These are phyloP conservation scores for Sarcocystis neurona DNA, from an alignment of 169 alveolate genomes.

Conservation along the genomic window DNA sequence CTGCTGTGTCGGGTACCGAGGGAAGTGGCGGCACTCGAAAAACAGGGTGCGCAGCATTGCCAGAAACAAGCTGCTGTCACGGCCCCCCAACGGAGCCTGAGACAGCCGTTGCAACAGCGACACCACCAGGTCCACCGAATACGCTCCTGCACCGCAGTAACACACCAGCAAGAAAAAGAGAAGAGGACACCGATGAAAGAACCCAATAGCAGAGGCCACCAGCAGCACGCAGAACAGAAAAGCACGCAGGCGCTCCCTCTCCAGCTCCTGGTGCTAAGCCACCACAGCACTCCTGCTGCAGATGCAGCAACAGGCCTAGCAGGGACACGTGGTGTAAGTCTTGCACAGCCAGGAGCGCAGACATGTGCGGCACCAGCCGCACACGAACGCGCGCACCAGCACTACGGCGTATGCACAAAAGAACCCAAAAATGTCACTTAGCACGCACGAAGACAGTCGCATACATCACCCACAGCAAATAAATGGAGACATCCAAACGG, in stretches of 20 bases:
- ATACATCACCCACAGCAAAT: too few species aligned
- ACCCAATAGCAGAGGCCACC: not conserved
- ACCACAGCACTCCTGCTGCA: not conserved
- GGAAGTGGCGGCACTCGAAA: constrained; percentile 73
- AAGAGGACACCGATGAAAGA: not conserved
- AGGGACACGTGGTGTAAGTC: not conserved
- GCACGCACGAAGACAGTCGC: too few species aligned
- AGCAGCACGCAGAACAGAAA: not conserved
- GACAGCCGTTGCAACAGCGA: constrained; percentile 33
- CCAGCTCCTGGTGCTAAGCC: too few species aligned
- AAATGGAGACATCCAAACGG: too few species aligned
- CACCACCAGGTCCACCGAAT: constrained; percentile 25
- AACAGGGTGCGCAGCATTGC: constrained; percentile 60
- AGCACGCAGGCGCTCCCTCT: too few species aligned
- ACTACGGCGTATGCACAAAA: not conserved
- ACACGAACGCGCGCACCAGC: not conserved
- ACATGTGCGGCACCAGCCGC: not conserved
- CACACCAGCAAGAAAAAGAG: not conserved
- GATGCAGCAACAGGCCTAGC: not conserved
- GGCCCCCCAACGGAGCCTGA: constrained; percentile 20
- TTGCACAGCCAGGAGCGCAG: not conserved
- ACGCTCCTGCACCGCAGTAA: constrained; percentile 15
- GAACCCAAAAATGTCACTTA: too few species aligned
- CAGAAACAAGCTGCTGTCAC: constrained; percentile 14
- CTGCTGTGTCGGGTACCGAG: constrained; percentile 71